Conservation (phyloP, 192 early-diverging fungal genomes). For the Neocallimastix lanati region DNA sequence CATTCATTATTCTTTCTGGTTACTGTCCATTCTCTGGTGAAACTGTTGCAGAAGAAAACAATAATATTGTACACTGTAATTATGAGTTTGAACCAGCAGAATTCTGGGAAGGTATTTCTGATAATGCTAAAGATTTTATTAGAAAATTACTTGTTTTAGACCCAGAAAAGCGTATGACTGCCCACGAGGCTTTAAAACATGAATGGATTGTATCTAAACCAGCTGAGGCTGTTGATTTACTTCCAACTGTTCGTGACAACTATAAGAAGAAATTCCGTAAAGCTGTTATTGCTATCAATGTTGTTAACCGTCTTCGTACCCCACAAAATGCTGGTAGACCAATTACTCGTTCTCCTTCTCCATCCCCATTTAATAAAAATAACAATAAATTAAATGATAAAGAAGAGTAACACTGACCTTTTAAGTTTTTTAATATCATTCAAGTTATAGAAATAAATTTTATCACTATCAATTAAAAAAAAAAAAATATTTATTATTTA, state of each 20-base stretch:
- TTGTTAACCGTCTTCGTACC: constrained; percentile 12
- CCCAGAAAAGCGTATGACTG: constrained; percentile 52
- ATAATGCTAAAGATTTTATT: constrained; percentile 54
- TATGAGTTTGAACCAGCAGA: constrained; percentile 39
- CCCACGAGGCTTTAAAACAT: constrained; percentile 50
- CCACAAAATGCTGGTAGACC: neutral
- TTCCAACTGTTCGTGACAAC: constrained; percentile 61
- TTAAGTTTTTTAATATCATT: no score
- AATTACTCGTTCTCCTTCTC: neutral
- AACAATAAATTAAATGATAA: neutral
- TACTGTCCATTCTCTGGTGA: constrained; percentile 41
- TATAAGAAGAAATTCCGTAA: constrained; percentile 50
- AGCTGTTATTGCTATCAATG: constrained; percentile 42
- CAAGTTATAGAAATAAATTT: no score
- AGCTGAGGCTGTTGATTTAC: constrained; percentile 55
- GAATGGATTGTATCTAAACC: constrained; percentile 43
- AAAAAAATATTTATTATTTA: no score
- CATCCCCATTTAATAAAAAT: neutral
- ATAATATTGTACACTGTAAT: constrained; percentile 36
- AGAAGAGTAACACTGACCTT: neutral
- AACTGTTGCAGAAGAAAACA: constrained; percentile 5
- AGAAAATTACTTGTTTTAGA: constrained; percentile 39
- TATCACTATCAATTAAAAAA: no score
- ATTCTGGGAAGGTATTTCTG: constrained; percentile 31
- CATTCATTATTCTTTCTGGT: constrained; percentile 56